Evolutionary conservation across 345 rosid species (phyloP).

Genomic region (Brassica incana): DNA sequence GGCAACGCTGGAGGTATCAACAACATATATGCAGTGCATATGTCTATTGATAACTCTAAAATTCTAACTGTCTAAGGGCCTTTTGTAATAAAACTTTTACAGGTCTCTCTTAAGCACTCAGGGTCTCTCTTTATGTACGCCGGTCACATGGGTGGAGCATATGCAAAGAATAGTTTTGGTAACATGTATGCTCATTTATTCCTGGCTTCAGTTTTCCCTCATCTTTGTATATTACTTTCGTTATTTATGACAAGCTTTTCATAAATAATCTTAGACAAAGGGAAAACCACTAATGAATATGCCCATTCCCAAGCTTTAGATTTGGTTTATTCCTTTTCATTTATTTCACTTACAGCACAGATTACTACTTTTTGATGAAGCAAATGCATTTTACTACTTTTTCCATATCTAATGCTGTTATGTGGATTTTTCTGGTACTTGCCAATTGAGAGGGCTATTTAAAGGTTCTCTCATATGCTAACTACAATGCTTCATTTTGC

Average conservation of each 20-base stretch:
- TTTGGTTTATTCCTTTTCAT: conserved; percentile 12
- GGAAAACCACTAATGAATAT: neutral
- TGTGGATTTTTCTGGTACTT: conserved; percentile 8
- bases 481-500: conserved; percentile 22
- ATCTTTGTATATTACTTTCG: neutral
- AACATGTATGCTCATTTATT: conserved; percentile 63
- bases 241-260: neutral
- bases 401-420: conserved; percentile 5
- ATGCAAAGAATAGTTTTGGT: conserved; percentile 99
- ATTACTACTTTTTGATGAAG: neutral
- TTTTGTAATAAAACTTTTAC: conserved; percentile 31
- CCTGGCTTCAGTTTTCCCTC: neutral
- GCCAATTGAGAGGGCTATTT: conserved; percentile 1
- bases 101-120: conserved; percentile 96
- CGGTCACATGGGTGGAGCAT: conserved; percentile 87
- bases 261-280: conserved; percentile 5
- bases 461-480: conserved; percentile 5
- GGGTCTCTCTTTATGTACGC: conserved; percentile 99
- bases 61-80: conserved; percentile 5
- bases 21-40: neutral
- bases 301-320: conserved; percentile 3
- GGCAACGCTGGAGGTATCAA: conserved; percentile 81
- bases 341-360: neutral
- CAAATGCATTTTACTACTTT: conserved; percentile 9
- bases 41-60: neutral